phyloP scores from a whole-genome alignment of 345 rosid species.

The Erucastrum elatum region DNA sequence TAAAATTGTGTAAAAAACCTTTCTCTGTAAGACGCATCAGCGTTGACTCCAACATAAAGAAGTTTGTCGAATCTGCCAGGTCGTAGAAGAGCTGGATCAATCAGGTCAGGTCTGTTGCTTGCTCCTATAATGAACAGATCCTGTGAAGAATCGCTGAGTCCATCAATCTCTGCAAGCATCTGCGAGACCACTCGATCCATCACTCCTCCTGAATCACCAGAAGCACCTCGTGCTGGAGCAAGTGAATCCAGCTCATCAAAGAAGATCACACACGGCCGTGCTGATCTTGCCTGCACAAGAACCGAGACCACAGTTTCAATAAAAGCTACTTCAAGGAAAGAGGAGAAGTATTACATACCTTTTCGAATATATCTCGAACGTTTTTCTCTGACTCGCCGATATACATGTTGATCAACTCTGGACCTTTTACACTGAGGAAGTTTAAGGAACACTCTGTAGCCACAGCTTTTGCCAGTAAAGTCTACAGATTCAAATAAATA shows the following conservation, averaged over 20 bases:
- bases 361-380: constrained; percentile 91
- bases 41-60: constrained; percentile 88
- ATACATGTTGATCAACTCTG: constrained; percentile 98
- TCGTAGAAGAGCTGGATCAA: constrained; percentile 93
- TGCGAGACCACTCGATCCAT: constrained; percentile 99
- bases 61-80: constrained; percentile 98
- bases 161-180: constrained; percentile 99
- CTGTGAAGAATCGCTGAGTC: constrained; percentile 84
- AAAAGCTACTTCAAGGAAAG: neutral
- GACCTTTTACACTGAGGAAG: constrained; percentile 95
- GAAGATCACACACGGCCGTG: constrained; percentile 96
- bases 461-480: constrained; percentile 96
- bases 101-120: constrained; percentile 95
- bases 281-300: constrained; percentile 76
- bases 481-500: constrained; percentile 48
- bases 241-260: constrained; percentile 99
- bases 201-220: constrained; percentile 98
- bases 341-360: constrained; percentile 44
- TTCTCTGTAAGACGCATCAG: constrained; percentile 86
- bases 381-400: constrained; percentile 99
- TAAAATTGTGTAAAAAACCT: constrained; percentile 47
- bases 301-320: neutral
- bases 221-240: constrained; percentile 99
- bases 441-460: constrained; percentile 97
- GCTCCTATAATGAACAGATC: constrained; percentile 97